Evolutionary conservation across 2,329 filamentous ascomycete genomes (phyloP).

Genomic region (Neurospora sp.): DNA sequence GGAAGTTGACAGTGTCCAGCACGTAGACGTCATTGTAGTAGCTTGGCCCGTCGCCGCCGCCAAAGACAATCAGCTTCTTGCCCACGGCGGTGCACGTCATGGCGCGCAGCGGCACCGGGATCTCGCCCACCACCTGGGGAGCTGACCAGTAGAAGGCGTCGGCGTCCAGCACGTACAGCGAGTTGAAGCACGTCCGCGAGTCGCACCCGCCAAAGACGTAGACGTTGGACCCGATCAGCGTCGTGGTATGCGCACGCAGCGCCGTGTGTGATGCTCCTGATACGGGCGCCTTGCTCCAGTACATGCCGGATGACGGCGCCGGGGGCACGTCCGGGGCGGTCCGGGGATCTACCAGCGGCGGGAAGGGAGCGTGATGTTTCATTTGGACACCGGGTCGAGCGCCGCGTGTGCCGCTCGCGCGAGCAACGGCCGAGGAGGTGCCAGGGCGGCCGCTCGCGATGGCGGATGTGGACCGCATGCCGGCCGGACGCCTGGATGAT

Average conservation of each 20-base stretch:
- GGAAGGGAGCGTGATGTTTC: constrained; percentile 41
- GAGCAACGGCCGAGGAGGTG: constrained; percentile 10
- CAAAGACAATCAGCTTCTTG: constrained; percentile 61
- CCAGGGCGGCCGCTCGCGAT: constrained; percentile 29
- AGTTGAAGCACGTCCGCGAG: constrained; percentile 56
- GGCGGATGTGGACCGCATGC: constrained; percentile 43
- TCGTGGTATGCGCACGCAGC: constrained; percentile 57
- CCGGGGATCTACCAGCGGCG: constrained; percentile 45
- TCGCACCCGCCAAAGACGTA: constrained; percentile 63
- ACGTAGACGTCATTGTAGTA: constrained; percentile 67
- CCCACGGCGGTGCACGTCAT: constrained; percentile 65
- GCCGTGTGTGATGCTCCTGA: constrained; percentile 52
- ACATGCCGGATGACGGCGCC: constrained; percentile 61
- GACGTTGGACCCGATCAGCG: constrained; percentile 55
- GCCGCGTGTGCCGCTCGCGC: constrained; percentile 16
- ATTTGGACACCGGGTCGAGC: constrained; percentile 23
- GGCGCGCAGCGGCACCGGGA: constrained; percentile 54
- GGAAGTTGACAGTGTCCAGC: constrained; percentile 59
- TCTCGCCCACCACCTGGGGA: constrained; percentile 54
- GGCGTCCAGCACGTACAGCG: constrained; percentile 58
- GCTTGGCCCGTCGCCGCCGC: constrained; percentile 57
- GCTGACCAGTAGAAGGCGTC: constrained; percentile 61
- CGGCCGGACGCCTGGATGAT: constrained; percentile 29
- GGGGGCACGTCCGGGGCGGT: constrained; percentile 49
- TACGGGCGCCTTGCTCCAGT: constrained; percentile 57